phyloP scores from a whole-genome alignment of 2,329 filamentous ascomycete species.

The Nemania serpens region DNA sequence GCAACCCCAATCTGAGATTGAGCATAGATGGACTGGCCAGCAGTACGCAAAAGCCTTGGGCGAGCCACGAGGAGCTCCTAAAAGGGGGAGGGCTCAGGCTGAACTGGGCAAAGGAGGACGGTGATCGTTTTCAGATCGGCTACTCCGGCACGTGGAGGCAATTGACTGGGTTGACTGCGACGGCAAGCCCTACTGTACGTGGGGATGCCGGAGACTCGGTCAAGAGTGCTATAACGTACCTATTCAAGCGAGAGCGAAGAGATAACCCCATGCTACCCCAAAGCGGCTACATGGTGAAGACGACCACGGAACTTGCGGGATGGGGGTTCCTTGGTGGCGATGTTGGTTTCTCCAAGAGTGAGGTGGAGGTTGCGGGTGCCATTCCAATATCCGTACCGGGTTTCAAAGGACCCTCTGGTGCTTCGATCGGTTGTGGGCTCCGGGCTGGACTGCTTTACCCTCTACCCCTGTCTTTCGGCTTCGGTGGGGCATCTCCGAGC shows the following conservation, averaged over 20 bases:
- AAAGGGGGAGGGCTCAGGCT: slow-evolving; percentile 78
- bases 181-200: slow-evolving; percentile 80
- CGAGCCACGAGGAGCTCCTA: slow-evolving; percentile 88
- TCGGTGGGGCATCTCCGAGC: slow-evolving; percentile 65
- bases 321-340: slow-evolving; percentile 83
- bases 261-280: slow-evolving; percentile 86
- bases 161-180: slow-evolving; percentile 75
- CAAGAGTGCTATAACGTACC: slow-evolving; percentile 85
- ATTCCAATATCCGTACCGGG: slow-evolving; percentile 74
- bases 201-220: slow-evolving; percentile 87
- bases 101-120: slow-evolving; percentile 69
- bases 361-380: slow-evolving; percentile 79
- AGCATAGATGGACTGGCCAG: slow-evolving; percentile 82
- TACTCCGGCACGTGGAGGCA: slow-evolving; percentile 89
- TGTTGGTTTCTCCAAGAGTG: slow-evolving; percentile 92
- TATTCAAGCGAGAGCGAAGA: slow-evolving; percentile 77
- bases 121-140: slow-evolving; percentile 75
- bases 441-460: slow-evolving; percentile 84
- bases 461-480: slow-evolving; percentile 65
- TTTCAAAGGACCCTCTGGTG: slow-evolving; percentile 69
- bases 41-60: slow-evolving; percentile 87
- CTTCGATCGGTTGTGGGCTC: slow-evolving; percentile 82
- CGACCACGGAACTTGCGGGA: slow-evolving; percentile 82
- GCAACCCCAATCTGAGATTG: slow-evolving; percentile 79
- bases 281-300: slow-evolving; percentile 78